These are phyloP conservation scores for Penstemon eatonii DNA, from an alignment of 257 asterid species.

Conservation along the genomic window DNA sequence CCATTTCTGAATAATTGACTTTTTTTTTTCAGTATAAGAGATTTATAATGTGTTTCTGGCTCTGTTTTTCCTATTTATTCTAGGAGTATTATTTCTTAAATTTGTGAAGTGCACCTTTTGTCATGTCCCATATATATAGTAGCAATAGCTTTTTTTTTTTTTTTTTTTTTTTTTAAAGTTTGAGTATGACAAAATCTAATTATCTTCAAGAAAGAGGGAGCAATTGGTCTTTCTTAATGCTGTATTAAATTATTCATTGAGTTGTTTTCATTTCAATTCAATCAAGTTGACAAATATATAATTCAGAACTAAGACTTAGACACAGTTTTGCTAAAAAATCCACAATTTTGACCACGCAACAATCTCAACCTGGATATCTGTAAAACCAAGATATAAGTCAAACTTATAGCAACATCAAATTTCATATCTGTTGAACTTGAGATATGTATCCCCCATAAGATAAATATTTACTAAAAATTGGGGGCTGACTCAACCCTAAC, in stretches of 20 bases:
- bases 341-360: slow-evolving; percentile 29
- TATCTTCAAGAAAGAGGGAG: slow-evolving; percentile 10
- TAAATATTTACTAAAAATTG: too few relatives aligned
- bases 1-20: too few relatives aligned
- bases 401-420: background rate
- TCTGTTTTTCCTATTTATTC: too few relatives aligned
- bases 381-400: slow-evolving; percentile 11
- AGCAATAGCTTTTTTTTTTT: background rate
- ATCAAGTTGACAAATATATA: slow-evolving; percentile 33
- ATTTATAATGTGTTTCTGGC: too few relatives aligned
- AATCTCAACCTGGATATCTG: slow-evolving; percentile 22
- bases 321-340: slow-evolving; percentile 27
- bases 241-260: background rate
- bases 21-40: too few relatives aligned
- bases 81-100: too few relatives aligned
- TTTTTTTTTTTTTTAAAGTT: background rate
- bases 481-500: background rate
- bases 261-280: slow-evolving; percentile 14
- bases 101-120: background rate
- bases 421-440: slow-evolving; percentile 3
- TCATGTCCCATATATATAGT: slow-evolving; percentile 16
- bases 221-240: slow-evolving; percentile 12
- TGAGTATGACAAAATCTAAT: slow-evolving; percentile 10
- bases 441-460: background rate
- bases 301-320: slow-evolving; percentile 25